Percentiles rank a stretch among this genome's conserved stretches.
Conservation (phyloP, 345 rosid species). For the Camelina neglecta region DNA sequence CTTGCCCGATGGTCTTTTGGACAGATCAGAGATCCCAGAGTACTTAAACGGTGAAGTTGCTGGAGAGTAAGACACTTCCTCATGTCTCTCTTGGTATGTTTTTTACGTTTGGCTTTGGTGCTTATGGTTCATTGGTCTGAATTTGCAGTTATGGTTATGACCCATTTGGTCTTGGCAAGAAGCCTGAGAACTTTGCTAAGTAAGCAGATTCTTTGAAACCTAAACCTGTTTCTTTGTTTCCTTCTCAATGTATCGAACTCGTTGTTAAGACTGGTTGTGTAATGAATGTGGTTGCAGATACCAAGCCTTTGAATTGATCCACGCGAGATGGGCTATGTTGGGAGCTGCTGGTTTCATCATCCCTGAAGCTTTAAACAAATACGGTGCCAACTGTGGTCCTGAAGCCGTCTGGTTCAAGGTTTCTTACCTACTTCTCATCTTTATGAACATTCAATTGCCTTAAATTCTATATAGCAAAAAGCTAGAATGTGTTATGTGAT, state of each 20-base stretch:
- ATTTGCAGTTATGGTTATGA: constrained; percentile 88
- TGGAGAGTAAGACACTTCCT: constrained; percentile 55
- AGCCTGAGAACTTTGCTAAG: constrained; percentile 90
- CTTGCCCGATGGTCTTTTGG: constrained; percentile 94
- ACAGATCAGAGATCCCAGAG: constrained; percentile 93
- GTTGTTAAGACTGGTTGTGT: constrained; percentile 13
- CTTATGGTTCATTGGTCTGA: constrained; percentile 15
- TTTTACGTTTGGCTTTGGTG: background rate
- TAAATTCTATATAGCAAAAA: background rate
- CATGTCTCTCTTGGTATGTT: background rate
- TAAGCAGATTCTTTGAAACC: constrained; percentile 42
- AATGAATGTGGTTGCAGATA: constrained; percentile 54
- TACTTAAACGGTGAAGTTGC: constrained; percentile 97
- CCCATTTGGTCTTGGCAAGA: constrained; percentile 96
- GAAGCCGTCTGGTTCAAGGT: constrained; percentile 99
- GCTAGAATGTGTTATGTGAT: constrained; percentile 23
- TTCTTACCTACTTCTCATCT: background rate
- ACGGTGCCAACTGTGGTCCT: constrained; percentile 97
- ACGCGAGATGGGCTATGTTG: constrained; percentile 97
- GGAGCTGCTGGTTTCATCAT: constrained; percentile 97
- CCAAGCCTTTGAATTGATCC: constrained; percentile 92
- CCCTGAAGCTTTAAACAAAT: constrained; percentile 97
- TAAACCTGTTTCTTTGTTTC: background rate
- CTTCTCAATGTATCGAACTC: background rate
- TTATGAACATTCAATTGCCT: background rate